Evolutionary conservation across 164 flowering plant species (phyloP).

Genomic region (Aristolochia californica): DNA sequence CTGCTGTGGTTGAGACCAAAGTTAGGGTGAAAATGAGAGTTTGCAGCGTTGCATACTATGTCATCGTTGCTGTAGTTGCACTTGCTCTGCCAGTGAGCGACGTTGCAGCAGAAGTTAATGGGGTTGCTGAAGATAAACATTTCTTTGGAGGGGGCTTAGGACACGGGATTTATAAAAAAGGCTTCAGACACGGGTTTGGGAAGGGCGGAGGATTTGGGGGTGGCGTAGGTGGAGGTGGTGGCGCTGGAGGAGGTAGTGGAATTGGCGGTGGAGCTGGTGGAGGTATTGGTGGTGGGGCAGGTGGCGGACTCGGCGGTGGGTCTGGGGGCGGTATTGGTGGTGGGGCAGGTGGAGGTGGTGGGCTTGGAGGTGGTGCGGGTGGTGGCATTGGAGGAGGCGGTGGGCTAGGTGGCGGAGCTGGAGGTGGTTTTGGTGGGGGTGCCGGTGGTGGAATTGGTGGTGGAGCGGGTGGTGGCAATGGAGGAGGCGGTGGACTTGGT

Average conservation of each 20-base stretch:
- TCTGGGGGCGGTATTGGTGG: conserved; percentile 2
- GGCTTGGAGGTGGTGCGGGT: conserved; percentile 1
- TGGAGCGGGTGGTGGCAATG: not conserved
- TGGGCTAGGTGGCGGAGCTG: conserved; percentile 3
- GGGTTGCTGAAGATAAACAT: not conserved
- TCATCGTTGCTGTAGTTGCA: not conserved
- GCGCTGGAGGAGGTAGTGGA: not conserved
- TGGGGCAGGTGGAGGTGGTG: conserved; percentile 1
- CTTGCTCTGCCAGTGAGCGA: not conserved
- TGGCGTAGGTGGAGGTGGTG: not conserved
- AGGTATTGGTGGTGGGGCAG: not conserved
- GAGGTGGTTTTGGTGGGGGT: conserved; percentile 1
- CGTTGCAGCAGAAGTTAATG: not conserved
- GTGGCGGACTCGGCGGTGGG: not conserved
- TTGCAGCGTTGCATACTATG: not conserved
- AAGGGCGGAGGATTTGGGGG: conserved; percentile 5
- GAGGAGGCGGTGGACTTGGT: not conserved
- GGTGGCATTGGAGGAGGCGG: conserved; percentile 4
- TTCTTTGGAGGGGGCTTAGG: conserved; percentile 2
- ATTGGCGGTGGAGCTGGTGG: not conserved
- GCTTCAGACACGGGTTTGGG: not conserved
- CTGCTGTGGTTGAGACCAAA: not conserved
- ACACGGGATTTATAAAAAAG: not conserved
- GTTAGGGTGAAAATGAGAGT: not conserved
- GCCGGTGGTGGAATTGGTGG: not conserved